A percentile compares a stretch with the other conserved stretches of the same genome.
Conservation (phyloP, 768 basidiomycete species). For the Calocybe cyanea region DNA sequence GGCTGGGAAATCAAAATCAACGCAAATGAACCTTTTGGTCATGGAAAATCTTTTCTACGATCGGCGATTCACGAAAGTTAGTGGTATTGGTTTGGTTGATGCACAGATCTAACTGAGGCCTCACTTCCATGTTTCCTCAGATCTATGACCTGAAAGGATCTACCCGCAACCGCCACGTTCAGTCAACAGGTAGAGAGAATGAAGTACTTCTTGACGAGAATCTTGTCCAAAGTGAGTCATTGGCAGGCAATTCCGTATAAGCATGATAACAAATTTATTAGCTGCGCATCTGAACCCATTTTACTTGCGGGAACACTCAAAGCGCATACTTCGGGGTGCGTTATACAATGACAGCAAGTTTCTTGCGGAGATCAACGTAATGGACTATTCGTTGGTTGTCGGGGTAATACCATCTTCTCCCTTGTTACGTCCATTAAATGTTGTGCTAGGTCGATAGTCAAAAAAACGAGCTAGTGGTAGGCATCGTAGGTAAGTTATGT, state of each 20-base stretch:
- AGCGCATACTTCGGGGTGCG: constrained; percentile 86
- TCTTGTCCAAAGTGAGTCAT: constrained; percentile 74
- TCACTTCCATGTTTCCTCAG: constrained; percentile 36
- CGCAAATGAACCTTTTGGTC: constrained; percentile 92
- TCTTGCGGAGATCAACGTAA: constrained; percentile 89
- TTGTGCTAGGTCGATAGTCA: constrained; percentile 67
- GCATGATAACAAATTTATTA: constrained; percentile 24
- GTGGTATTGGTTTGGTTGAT: background rate
- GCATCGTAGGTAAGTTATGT: constrained; percentile 84
- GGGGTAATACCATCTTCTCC: constrained; percentile 40
- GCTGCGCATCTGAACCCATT: constrained; percentile 86
- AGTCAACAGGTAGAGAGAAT: constrained; percentile 84
- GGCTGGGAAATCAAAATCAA: constrained; percentile 66
- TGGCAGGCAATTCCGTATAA: background rate
- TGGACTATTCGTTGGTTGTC: constrained; percentile 96
- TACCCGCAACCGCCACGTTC: constrained; percentile 89
- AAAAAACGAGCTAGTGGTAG: constrained; percentile 89
- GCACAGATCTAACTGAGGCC: background rate
- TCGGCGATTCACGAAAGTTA: constrained; percentile 83
- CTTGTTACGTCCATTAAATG: background rate
- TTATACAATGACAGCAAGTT: constrained; percentile 96
- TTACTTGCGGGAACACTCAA: constrained; percentile 95
- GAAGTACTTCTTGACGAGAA: constrained; percentile 97
- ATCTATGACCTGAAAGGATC: constrained; percentile 98
- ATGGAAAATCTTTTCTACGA: constrained; percentile 99